Evolutionary conservation across 2,329 filamentous ascomycete genomes (phyloP), one percentile per base, ranked within the genome.

Genomic region (Simplicillium aogashimaense): DNA sequence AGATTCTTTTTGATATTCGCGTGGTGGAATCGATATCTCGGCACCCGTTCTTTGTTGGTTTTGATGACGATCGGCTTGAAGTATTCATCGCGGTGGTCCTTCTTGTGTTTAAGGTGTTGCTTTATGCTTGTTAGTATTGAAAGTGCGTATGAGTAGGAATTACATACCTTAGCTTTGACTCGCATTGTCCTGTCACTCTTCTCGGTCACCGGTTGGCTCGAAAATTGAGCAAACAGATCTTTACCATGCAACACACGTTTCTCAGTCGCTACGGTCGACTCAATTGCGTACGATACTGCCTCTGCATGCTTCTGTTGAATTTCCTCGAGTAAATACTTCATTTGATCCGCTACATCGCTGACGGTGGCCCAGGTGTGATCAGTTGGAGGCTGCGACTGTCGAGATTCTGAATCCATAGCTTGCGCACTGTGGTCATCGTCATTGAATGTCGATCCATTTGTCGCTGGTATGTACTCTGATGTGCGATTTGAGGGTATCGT

Each of bases 1-100:
- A 78, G 69, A 41, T 78, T 78, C 51, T 72, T 76, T 51, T 63
- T 65, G 38, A 78, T 75, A 50, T 76, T 70, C 30, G 78, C 70
- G 43, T 78, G 72, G 47, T 78, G 75, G 46, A 76, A 78, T 25
- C 69, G 62, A 50, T 78, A 79, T 18, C 60, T 59, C n/a, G 75
- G 75, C 8, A 76, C 74, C n/a, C 66, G 61, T 15, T 69, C 63
- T 45, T 64, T 66, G 41, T 69, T 61, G 2, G 72, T 69, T 47
- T 68, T 68, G 46, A 75, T 65, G 47, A 65, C 59, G n/a, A 62
- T 50, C 4, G 70, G 62, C 3, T 52, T 47, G 44, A 66, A 64
- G 17, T 63, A 57, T 39, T 58, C 52, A 41, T 67, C 64, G 41
- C 61, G 60, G 40, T 63, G 63, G 40, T 70, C 67, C 47, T 62